These are phyloP conservation scores for Themeda triandra DNA, from an alignment of 176 grass and related monocot genomes.

Conservation along the genomic window DNA sequence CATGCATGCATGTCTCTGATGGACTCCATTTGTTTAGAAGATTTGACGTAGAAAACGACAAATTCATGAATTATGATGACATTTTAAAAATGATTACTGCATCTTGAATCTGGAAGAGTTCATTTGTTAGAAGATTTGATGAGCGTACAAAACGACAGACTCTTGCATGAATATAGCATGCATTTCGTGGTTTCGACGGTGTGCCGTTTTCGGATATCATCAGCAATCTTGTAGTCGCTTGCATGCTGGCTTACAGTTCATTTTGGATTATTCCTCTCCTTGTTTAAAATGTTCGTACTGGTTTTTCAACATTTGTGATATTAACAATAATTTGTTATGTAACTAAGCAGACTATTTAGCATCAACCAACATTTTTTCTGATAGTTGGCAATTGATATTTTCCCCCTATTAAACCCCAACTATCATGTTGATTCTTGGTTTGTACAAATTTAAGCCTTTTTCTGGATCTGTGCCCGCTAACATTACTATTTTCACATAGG, in stretches of 20 bases:
- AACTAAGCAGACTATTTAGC: not conserved
- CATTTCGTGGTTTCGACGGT: not conserved
- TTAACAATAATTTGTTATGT: not conserved
- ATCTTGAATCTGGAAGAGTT: constrained; percentile 18
- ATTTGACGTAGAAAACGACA: no score
- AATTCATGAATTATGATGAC: no score
- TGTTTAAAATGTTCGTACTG: not conserved
- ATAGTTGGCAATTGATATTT: not conserved
- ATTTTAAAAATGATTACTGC: constrained; percentile 11
- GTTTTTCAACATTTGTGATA: not conserved
- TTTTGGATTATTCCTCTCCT: not conserved
- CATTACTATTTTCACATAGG: not conserved
- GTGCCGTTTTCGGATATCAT: constrained; percentile 10
- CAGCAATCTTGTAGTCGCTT: not conserved
- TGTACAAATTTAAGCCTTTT: constrained; percentile 10
- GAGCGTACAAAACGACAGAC: not conserved
- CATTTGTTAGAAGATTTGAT: constrained; percentile 26
- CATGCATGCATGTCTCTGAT: not conserved
- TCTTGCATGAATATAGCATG: not conserved
- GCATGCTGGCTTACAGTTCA: not conserved
- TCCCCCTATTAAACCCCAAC: not conserved
- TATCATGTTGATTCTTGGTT: not conserved
- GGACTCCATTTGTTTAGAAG: no score
- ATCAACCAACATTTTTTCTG: not conserved
- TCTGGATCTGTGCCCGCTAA: not conserved